Conservation (phyloP, 163 green algal species). For the Chlorella variabilis region DNA sequence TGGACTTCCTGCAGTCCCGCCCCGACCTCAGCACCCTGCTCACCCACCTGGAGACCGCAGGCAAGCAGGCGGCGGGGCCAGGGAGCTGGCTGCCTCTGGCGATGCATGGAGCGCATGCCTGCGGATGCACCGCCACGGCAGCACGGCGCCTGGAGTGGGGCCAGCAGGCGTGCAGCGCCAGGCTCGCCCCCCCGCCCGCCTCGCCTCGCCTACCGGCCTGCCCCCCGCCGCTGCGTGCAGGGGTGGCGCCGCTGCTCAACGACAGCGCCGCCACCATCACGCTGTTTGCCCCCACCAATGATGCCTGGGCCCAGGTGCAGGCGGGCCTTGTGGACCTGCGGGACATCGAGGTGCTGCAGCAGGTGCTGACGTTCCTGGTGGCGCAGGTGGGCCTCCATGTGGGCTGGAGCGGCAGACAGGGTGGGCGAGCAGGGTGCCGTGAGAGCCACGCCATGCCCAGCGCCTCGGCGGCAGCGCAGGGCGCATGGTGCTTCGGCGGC, state of each 20-base stretch:
- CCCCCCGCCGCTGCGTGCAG: neutral
- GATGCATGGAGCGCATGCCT: no score
- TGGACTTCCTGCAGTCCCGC: neutral
- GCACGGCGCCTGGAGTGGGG: no score
- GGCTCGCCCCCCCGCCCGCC: no score
- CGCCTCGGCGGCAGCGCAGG: no score
- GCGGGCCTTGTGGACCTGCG: neutral
- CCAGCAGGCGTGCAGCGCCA: no score
- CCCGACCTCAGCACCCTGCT: conserved; percentile 13
- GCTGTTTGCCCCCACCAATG: conserved; percentile 23
- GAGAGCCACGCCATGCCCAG: no score
- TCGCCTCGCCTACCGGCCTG: no score
- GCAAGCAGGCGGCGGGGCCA: neutral
- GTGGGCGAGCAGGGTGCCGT: no score
- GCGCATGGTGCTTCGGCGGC: no score
- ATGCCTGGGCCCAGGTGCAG: neutral
- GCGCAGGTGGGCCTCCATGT: neutral
- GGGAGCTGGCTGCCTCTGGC: no score
- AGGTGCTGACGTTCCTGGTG: conserved; percentile 12
- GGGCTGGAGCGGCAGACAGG: no score
- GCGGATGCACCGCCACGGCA: no score
- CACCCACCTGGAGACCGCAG: neutral
- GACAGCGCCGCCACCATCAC: neutral
- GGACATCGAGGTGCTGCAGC: conserved; percentile 18
- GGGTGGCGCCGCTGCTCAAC: conserved; percentile 12